Evolutionary conservation across 176 grass and related monocot genomes (phyloP).

Genomic region (Zoysia pacifica): DNA sequence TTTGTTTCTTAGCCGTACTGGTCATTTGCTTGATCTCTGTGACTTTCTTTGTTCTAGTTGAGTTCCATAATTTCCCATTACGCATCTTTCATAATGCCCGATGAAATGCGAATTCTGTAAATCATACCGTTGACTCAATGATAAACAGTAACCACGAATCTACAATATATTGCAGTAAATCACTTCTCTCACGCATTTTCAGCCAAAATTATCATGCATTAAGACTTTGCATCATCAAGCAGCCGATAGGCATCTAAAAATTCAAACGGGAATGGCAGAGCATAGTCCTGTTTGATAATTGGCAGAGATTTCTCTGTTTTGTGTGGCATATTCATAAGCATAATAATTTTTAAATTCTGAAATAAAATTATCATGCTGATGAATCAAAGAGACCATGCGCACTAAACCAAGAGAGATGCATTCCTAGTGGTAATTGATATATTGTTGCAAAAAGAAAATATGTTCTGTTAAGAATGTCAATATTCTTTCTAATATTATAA

Average conservation of each 20-base stretch:
- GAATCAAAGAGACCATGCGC: background rate
- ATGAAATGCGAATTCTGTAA: background rate
- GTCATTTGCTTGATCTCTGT: background rate
- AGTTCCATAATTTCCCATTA: conserved; percentile 27
- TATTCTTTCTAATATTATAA: conserved; percentile 21
- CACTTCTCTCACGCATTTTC: background rate
- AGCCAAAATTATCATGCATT: background rate
- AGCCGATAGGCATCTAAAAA: background rate
- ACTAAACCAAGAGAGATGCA: background rate
- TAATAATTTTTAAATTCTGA: background rate
- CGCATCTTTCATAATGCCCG: background rate
- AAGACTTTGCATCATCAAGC: background rate
- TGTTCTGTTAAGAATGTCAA: background rate
- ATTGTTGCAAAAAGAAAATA: background rate
- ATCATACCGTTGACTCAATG: background rate
- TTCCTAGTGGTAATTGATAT: background rate
- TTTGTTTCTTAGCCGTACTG: conserved; percentile 25
- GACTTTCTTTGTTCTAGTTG: background rate
- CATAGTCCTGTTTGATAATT: conserved; percentile 10
- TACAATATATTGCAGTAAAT: background rate
- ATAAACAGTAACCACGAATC: background rate
- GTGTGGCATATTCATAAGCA: background rate
- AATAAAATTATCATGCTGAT: conserved; percentile 16
- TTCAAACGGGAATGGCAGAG: background rate
- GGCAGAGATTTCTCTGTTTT: background rate